Evolutionary conservation across 352 stramenopile species (phyloP).

Genomic region (Phytophthora rubi): DNA sequence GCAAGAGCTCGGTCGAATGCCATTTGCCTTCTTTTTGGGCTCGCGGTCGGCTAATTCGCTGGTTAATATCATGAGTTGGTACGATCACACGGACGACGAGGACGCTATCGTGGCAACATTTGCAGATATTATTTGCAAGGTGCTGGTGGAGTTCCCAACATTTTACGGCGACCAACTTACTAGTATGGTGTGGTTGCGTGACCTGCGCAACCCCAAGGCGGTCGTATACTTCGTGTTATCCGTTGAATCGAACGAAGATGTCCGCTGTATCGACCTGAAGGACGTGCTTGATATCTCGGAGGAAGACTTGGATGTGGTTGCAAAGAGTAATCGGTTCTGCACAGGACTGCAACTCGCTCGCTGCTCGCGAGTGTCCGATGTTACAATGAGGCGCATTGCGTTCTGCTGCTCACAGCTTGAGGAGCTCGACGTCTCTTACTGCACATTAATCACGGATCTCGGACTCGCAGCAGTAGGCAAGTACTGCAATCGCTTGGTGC

Average conservation of each 20-base stretch:
- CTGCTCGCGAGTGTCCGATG: slow-evolving; percentile 52
- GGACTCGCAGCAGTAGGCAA: slow-evolving; percentile 55
- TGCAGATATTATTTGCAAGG: slow-evolving; percentile 72
- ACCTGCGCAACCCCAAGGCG: slow-evolving; percentile 53
- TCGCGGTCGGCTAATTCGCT: slow-evolving; percentile 62
- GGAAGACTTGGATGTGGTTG: slow-evolving; percentile 68
- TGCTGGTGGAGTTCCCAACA: slow-evolving; percentile 63
- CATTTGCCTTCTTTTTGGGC: slow-evolving; percentile 78
- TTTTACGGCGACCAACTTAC: slow-evolving; percentile 78
- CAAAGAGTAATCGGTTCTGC: slow-evolving; percentile 61
- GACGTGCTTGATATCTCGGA: slow-evolving; percentile 55
- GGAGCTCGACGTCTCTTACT: slow-evolving; percentile 80
- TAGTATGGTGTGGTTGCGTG: slow-evolving; percentile 65
- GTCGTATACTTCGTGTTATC: slow-evolving; percentile 74
- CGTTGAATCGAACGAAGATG: slow-evolving; percentile 60
- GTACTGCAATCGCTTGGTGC: slow-evolving; percentile 58
- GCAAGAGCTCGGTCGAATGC: slow-evolving; percentile 58
- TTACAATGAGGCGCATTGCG: slow-evolving; percentile 46
- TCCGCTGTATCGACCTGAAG: slow-evolving; percentile 58
- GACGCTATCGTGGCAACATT: slow-evolving; percentile 53
- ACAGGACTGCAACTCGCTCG: slow-evolving; percentile 44
- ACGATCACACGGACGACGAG: slow-evolving; percentile 51
- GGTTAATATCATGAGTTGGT: slow-evolving; percentile 52
- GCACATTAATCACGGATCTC: slow-evolving; percentile 63
- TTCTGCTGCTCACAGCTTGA: slow-evolving; percentile 73